Evolutionary conservation across 805 yeast species (phyloP), one percentile per base, ranked within the genome.

Genomic region (Schwanniomyces occidentalis): DNA sequence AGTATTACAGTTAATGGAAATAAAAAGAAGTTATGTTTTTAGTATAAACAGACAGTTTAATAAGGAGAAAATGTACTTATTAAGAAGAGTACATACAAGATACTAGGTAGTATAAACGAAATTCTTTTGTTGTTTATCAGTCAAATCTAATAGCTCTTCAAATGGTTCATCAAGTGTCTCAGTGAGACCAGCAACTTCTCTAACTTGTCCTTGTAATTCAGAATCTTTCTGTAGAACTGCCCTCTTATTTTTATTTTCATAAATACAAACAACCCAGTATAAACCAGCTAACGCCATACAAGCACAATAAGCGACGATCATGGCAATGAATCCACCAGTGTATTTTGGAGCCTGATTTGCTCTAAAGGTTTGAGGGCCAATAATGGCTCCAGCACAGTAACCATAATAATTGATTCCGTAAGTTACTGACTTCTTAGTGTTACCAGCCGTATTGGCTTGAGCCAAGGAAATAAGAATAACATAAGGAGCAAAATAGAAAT

Each of bases 401-500:
- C 62, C 63, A 25, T 62, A 41, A 26, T 58, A 63, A 46, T 54
- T 56, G 41, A 63, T 52, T 13, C 64, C 61, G 38, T 63, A 58
- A 16, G 58, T 52, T 16, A 54, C 56, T 10, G 65, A 38, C 38
- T 57, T 57, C 38, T 56, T 56, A 25, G 63, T 58, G 41, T 54
- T 46, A 12, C 64, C 63, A 15, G 59, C 48, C 8, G 56, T 45
- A 34, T 57, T 58, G 20, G 61, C 54, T n/a, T 52, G 55, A 16
- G 58, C 46, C 32, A 57, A 48, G 8, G 55, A 41, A 21, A 52
- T 48, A 37, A 56, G 42, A 28, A 48, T 47, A 21, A 65, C 61
- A 39, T 63, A 62, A 10, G 51, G 48, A 16, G 51, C 42, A 27
- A 56, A 54, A 44, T 53, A 55, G 26, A 56, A 51, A 52, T 63